These are phyloP conservation scores for Metschnikowia noctiluminum DNA, from an alignment of 805 yeast species.

Conservation along the genomic window DNA sequence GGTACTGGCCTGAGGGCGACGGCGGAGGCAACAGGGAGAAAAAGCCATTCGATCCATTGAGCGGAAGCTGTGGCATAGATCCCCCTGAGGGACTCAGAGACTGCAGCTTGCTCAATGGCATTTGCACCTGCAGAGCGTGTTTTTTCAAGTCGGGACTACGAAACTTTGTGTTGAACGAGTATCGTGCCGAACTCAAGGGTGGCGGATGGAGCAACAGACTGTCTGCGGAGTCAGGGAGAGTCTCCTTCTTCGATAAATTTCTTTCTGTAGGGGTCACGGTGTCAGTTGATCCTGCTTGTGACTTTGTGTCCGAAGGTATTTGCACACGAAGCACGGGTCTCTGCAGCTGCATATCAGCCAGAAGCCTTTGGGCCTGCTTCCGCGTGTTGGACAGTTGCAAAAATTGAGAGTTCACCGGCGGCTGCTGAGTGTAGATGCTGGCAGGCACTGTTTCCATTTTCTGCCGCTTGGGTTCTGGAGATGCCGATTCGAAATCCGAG, in stretches of 20 bases:
- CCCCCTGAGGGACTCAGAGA: constrained; percentile 40
- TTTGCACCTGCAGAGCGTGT: constrained; percentile 24
- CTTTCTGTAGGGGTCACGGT: constrained; percentile 44
- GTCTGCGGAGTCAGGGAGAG: constrained; percentile 1
- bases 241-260: constrained; percentile 11
- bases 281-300: constrained; percentile 34
- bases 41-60: constrained; percentile 14
- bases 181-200: constrained; percentile 11
- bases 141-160: constrained; percentile 17
- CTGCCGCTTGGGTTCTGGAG: constrained; percentile 34
- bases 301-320: constrained; percentile 52
- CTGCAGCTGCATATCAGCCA: constrained; percentile 18
- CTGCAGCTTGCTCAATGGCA: constrained; percentile 37
- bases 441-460: constrained; percentile 12
- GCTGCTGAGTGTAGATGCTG: constrained; percentile 14
- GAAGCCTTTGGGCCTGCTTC: constrained; percentile 1
- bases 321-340: constrained; percentile 64
- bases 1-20: constrained; percentile 21
- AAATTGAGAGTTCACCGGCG: constrained; percentile 11
- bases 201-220: constrained; percentile 8
- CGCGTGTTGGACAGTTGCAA: constrained; percentile 4
- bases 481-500: constrained; percentile 33
- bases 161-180: constrained; percentile 15
- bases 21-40: constrained; percentile 32
- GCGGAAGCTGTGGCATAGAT: constrained; percentile 38